Conservation (phyloP, 768 basidiomycete genomes). For the Boletellus sp. region DNA sequence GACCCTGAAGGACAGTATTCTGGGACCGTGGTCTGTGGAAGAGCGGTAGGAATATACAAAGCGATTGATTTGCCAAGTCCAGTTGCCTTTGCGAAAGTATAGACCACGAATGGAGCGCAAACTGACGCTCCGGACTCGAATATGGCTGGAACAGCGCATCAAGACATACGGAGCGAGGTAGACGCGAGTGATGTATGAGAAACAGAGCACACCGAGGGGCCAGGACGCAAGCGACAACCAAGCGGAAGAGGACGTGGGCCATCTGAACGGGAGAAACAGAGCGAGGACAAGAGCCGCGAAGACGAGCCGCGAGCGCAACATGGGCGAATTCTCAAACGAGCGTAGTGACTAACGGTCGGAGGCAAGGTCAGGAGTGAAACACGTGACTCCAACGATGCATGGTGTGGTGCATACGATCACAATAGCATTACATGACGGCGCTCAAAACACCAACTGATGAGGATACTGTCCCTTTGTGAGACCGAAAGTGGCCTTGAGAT, state of each 20-base stretch:
- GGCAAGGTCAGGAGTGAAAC: not conserved
- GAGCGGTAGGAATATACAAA: conserved; percentile 57
- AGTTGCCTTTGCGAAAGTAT: conserved; percentile 55
- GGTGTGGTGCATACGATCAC: conserved; percentile 10
- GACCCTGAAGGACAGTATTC: conserved; percentile 59
- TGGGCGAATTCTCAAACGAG: not conserved
- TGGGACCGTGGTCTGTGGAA: conserved; percentile 42
- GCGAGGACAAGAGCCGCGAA: conserved; percentile 12
- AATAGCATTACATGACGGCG: conserved; percentile 24
- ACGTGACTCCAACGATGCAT: conserved; percentile 7
- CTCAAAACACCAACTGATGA: conserved; percentile 89
- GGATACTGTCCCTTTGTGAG: conserved; percentile 97
- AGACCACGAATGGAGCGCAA: conserved; percentile 75
- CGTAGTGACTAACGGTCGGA: not conserved
- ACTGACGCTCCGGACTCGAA: conserved; percentile 71
- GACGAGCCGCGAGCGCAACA: conserved; percentile 4
- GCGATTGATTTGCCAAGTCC: conserved; percentile 63
- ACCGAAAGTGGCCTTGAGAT: conserved; percentile 89
- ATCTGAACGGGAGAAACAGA: conserved; percentile 12
- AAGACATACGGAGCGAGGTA: conserved; percentile 66
- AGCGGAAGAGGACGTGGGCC: conserved; percentile 27
- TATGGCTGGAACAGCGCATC: conserved; percentile 50
- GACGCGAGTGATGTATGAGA: conserved; percentile 59
- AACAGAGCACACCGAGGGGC: conserved; percentile 47
- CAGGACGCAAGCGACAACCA: conserved; percentile 45